Base-by-base conservation (phyloP, 768 basidiomycete genomes). In the Leccinum fibrillosum region DNA sequence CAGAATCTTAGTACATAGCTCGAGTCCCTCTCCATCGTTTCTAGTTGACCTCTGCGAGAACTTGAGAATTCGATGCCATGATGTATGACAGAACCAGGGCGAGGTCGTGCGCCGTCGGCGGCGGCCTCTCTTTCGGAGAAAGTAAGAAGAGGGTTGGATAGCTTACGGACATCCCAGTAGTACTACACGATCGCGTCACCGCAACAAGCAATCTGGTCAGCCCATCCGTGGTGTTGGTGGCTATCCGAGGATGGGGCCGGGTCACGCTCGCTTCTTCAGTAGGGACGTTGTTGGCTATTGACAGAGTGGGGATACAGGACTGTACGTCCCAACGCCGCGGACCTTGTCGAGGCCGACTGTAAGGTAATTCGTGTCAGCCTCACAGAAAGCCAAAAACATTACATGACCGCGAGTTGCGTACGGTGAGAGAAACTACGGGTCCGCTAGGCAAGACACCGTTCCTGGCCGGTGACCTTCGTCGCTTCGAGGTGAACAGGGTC, bases 321-420 rank as follows among this genome's bases (percentile, higher is more conserved):
- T 77, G 79, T 49, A 90, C 77, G 59, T 92, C 89, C 88, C 89
- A 92, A 23, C 90, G 9, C 84, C 84, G 15, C 89, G 81, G 35
- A 86, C 85, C 74, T 89, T 91, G 69, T 92, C 90, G 44, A 90
- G 79, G 7, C 90, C 90, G 4, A 86, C 86, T 17, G 89, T 90
- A 28, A 92, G 83, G 64, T 86, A 88, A 64, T 86, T 90, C 7
- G 89, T 82, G 66, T 90, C 84, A 6, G 74, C 77, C 4, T 72
- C 69, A 65, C 82, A 88, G 67, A 92, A 92, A 11, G 87, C 83
- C 21, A 7, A 92, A 73, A 1, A 88, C 80, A 61, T 89, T 86
- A 69, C 88, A 90, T 2, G 87, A 74, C 15, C 90, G 82, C 10
- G 84, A 84, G 55, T 81, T 85, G 56, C 86, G 83, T 11, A 85